phyloP scores from a whole-genome alignment of 129 eudicot genomes.

The Helianthus annuus region DNA sequence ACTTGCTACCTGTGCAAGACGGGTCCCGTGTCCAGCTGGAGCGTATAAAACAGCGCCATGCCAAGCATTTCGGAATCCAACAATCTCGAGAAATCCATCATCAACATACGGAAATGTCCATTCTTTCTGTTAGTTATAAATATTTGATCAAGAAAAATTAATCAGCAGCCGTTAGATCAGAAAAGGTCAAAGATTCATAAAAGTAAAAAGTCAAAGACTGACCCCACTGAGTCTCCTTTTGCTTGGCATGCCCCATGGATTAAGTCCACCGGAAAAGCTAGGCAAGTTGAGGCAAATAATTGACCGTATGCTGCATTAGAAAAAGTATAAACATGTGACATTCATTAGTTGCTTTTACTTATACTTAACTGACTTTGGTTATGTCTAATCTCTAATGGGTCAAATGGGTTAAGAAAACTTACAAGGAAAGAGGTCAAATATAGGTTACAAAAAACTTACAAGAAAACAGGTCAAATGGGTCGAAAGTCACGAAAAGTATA shows the following conservation, averaged over 20 bases:
- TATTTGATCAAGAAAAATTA: not conserved
- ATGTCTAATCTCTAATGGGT: not conserved
- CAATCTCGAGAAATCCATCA: constrained; percentile 86
- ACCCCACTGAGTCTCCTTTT: constrained; percentile 54
- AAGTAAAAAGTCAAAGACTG: constrained; percentile 25
- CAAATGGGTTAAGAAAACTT: not conserved
- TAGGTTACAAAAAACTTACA: too few species aligned
- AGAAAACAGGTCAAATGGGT: not conserved
- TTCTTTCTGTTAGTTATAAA: constrained; percentile 46
- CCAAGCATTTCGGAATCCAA: constrained; percentile 98
- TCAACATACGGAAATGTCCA: constrained; percentile 76
- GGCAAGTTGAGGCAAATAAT: constrained; percentile 89
- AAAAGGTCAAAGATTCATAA: not conserved
- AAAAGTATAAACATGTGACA: too few species aligned
- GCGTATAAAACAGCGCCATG: constrained; percentile 87
- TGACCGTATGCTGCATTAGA: constrained; percentile 68
- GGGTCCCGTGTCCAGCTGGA: constrained; percentile 93
- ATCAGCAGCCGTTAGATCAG: constrained; percentile 6
- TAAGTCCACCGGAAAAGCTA: constrained; percentile 94
- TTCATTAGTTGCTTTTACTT: too few species aligned
- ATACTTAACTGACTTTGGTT: not conserved
- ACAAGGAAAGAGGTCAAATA: not conserved
- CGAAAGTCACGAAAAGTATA: not conserved
- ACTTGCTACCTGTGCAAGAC: constrained; percentile 88
- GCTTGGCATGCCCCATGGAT: constrained; percentile 89